Percentiles rank a stretch among this genome's conserved stretches.
Conservation (phyloP, 768 basidiomycete species). For the Leccinum variicolor region DNA sequence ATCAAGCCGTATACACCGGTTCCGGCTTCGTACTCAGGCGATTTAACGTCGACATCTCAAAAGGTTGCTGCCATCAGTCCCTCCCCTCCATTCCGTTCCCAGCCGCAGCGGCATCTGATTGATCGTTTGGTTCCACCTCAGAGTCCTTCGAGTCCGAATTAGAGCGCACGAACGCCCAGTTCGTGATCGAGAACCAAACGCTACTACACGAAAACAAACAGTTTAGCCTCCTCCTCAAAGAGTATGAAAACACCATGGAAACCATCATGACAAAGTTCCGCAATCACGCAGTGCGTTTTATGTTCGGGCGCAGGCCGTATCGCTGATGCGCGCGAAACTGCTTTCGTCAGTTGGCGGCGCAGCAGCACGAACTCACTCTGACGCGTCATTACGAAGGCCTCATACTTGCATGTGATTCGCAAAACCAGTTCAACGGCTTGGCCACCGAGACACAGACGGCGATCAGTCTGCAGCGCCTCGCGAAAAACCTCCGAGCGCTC, state of each 20-base stretch:
- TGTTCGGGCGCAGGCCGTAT: neutral
- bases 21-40: slow-evolving; percentile 78
- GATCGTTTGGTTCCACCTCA: slow-evolving; percentile 31
- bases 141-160: slow-evolving; percentile 92
- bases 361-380: slow-evolving; percentile 83
- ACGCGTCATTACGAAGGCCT: slow-evolving; percentile 89
- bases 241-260: slow-evolving; percentile 93
- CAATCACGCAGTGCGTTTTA: slow-evolving; percentile 72
- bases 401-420: slow-evolving; percentile 61
- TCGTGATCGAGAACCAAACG: slow-evolving; percentile 91
- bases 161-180: slow-evolving; percentile 84
- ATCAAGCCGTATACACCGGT: slow-evolving; percentile 67
- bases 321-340: slow-evolving; percentile 3
- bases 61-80: slow-evolving; percentile 46
- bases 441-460: slow-evolving; percentile 56
- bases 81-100: neutral
- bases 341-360: slow-evolving; percentile 70
- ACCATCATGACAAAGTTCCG: slow-evolving; percentile 97
- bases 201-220: slow-evolving; percentile 95
- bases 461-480: slow-evolving; percentile 68
- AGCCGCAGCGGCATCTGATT: slow-evolving; percentile 9
- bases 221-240: slow-evolving; percentile 80
- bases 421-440: slow-evolving; percentile 52
- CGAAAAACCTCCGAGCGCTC: slow-evolving; percentile 66
- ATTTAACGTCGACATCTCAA: slow-evolving; percentile 84